Evolutionary conservation across 2,329 filamentous ascomycete genomes (phyloP).

Genomic region (Arthrobotrys musiformis): DNA sequence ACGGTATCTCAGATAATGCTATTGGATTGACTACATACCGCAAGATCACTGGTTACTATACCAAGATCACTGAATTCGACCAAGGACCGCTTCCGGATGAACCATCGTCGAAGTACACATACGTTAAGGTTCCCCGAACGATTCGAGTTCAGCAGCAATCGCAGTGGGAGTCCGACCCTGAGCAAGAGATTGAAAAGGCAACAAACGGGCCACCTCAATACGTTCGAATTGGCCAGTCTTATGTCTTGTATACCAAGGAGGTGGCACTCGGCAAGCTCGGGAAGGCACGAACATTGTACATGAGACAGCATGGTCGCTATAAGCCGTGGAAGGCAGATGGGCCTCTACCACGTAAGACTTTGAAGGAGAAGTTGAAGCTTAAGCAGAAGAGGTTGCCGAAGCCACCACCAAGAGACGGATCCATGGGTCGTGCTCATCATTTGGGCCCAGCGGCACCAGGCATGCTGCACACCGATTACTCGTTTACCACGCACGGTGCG

Average conservation of each 20-base stretch:
- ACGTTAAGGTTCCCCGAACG: constrained; percentile 50
- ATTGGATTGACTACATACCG: constrained; percentile 35
- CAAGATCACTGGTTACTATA: constrained; percentile 51
- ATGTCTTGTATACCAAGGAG: constrained; percentile 52
- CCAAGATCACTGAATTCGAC: constrained; percentile 51
- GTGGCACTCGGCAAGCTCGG: constrained; percentile 50
- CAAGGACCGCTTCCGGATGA: constrained; percentile 51
- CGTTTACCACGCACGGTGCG: constrained; percentile 39
- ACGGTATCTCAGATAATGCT: constrained; percentile 41
- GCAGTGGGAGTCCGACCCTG: constrained; percentile 50
- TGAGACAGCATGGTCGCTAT: constrained; percentile 52
- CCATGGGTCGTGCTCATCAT: constrained; percentile 35
- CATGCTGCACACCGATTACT: constrained; percentile 42
- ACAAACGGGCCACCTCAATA: constrained; percentile 47
- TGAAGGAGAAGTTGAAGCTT: constrained; percentile 52
- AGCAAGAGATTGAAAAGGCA: constrained; percentile 50
- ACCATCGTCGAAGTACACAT: constrained; percentile 52
- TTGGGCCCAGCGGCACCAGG: constrained; percentile 5
- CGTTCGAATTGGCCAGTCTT: constrained; percentile 52
- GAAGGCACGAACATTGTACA: constrained; percentile 49
- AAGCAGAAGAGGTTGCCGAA: constrained; percentile 53
- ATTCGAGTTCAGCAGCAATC: constrained; percentile 53
- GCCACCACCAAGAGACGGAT: constrained; percentile 46
- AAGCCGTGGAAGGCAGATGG: constrained; percentile 53
- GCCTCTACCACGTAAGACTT: constrained; percentile 50